Percentiles rank a stretch among this genome's conserved stretches.
Conservation (phyloP, 2,329 filamentous ascomycete species). For the Pseudogymnoascus sp. region DNA sequence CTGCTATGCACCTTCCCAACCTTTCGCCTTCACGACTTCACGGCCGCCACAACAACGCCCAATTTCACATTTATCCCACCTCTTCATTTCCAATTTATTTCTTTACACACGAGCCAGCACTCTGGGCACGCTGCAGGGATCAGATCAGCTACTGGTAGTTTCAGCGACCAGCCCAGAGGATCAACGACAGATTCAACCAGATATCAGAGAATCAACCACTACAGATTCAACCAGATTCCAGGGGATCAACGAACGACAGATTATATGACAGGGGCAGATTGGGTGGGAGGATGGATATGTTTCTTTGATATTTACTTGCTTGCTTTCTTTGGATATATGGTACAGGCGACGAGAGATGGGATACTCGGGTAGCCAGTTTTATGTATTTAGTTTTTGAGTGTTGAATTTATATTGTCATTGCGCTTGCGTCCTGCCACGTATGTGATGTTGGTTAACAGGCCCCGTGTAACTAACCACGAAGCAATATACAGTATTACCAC, state of each 20-base stretch:
- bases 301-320: neutral
- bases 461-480: no score
- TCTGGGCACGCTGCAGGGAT: neutral
- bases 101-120: neutral
- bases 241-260: neutral
- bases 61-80: no score
- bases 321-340: neutral
- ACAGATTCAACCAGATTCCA: neutral
- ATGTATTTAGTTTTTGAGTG: neutral
- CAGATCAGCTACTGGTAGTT: neutral
- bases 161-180: neutral
- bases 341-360: neutral
- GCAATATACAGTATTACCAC: no score
- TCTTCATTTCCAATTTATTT: neutral
- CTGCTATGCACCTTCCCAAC: neutral
- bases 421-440: neutral
- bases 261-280: neutral
- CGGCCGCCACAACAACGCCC: neutral
- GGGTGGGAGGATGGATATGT: neutral
- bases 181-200: no score
- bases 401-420: neutral
- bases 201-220: neutral
- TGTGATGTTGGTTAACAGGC: no score
- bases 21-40: neutral
- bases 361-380: neutral